phyloP scores from a whole-genome alignment of 1,284 basidiomycete species.

The Exobasidium cylindrosporum region DNA sequence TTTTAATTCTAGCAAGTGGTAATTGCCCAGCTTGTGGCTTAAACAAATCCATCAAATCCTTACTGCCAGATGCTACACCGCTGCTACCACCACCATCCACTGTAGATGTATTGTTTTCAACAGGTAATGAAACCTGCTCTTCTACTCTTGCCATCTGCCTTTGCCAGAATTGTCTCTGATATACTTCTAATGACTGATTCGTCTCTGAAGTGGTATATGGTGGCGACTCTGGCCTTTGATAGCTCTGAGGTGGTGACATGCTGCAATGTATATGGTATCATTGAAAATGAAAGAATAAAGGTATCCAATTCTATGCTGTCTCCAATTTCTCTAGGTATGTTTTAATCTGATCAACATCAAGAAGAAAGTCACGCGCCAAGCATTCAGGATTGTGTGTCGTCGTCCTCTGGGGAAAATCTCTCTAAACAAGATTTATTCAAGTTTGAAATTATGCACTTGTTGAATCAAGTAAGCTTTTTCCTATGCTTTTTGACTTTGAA shows the following conservation, averaged over 20 bases:
- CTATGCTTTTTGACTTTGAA: too few relatives aligned
- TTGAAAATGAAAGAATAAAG: too few relatives aligned
- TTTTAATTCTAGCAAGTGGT: slow-evolving; percentile 53
- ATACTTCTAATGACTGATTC: slow-evolving; percentile 5
- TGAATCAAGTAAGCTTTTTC: too few relatives aligned
- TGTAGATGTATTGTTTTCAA: neutral
- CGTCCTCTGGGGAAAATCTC: too few relatives aligned
- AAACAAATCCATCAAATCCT: slow-evolving; percentile 13
- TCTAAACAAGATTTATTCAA: too few relatives aligned
- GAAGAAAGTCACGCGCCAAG: too few relatives aligned
- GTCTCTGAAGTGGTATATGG: slow-evolving; percentile 6
- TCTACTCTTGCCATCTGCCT: slow-evolving; percentile 13
- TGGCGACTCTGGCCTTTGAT: slow-evolving; percentile 6
- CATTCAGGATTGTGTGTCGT: too few relatives aligned
- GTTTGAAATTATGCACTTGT: too few relatives aligned
- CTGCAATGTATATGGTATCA: too few relatives aligned
- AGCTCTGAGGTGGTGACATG: neutral
- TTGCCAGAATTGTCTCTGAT: slow-evolving; percentile 9
- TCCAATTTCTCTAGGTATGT: too few relatives aligned
- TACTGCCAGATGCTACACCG: neutral
- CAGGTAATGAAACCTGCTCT: slow-evolving; percentile 8
- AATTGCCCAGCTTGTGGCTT: slow-evolving; percentile 36
- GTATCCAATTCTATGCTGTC: too few relatives aligned
- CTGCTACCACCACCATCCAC: neutral
- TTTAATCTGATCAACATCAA: too few relatives aligned